Conservation (phyloP, 306 rosid genomes). For the Heteromeles arbutifolia region DNA sequence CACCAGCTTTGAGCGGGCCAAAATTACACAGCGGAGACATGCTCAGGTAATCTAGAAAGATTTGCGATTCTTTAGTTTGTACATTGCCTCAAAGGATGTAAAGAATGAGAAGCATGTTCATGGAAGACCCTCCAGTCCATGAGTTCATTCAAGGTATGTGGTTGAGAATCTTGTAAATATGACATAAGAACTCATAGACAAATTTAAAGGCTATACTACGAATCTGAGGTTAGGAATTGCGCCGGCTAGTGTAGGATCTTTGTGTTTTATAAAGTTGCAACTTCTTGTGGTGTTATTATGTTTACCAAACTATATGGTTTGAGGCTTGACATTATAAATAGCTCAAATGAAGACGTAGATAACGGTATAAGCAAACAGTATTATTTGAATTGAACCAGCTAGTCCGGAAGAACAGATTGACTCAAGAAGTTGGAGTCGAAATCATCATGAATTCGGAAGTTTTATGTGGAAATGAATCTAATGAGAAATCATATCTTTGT, state of each 20-base stretch:
- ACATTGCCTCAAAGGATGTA: neutral
- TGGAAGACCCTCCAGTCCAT: slow-evolving; percentile 11
- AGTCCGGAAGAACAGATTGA: neutral
- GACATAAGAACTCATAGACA: slow-evolving; percentile 14
- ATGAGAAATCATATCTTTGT: neutral
- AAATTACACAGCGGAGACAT: slow-evolving; percentile 56
- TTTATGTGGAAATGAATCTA: slow-evolving; percentile 15
- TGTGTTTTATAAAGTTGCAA: slow-evolving; percentile 12
- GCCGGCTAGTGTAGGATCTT: neutral
- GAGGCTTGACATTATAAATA: neutral
- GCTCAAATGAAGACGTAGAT: neutral
- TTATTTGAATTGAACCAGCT: neutral
- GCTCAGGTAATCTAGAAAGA: slow-evolving; percentile 58
- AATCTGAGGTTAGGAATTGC: neutral
- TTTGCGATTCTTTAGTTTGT: slow-evolving; percentile 6
- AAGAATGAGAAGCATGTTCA: slow-evolving; percentile 17
- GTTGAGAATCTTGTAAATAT: slow-evolving; percentile 8
- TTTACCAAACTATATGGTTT: neutral
- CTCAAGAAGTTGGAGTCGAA: neutral
- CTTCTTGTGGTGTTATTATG: slow-evolving; percentile 13
- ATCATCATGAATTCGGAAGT: neutral
- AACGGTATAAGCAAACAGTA: neutral
- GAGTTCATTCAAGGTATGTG: slow-evolving; percentile 6
- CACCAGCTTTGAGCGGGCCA: slow-evolving; percentile 72
- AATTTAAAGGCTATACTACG: neutral